A percentile compares a stretch with the other conserved stretches of the same genome.
Conservation (phyloP, 305 asterid species). For the Caryopteris hybrid region DNA sequence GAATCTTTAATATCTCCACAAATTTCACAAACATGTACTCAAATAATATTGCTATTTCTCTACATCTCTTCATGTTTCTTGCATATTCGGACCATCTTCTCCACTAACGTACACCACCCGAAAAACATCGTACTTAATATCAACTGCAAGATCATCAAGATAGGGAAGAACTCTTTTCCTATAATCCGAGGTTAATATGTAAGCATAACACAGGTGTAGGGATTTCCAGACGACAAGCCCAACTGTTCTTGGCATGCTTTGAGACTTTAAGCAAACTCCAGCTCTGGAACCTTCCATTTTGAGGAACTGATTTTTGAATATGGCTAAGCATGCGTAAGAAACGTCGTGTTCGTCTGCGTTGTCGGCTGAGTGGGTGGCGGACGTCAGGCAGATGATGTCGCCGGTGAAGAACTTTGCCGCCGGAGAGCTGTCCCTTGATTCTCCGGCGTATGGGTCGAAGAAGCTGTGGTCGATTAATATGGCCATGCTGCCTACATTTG, state of each 20-base stretch:
- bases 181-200: constrained; percentile 38
- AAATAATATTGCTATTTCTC: too few species aligned
- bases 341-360: not conserved
- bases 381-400: constrained; percentile 41
- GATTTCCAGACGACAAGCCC: constrained; percentile 56
- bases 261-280: constrained; percentile 47
- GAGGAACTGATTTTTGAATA: constrained; percentile 44
- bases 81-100: not conserved
- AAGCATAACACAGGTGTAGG: constrained; percentile 47
- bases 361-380: constrained; percentile 26
- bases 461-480: constrained; percentile 42
- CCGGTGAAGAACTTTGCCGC: constrained; percentile 59
- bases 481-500: constrained; percentile 48
- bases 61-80: too few species aligned
- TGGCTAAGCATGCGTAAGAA: constrained; percentile 40
- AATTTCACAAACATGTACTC: too few species aligned
- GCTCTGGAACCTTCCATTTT: constrained; percentile 52
- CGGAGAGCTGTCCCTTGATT: constrained; percentile 48
- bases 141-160: constrained; percentile 39
- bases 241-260: constrained; percentile 17
- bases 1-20: too few species aligned
- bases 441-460: constrained; percentile 57
- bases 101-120: constrained; percentile 50
- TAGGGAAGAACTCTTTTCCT: constrained; percentile 37
- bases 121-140: constrained; percentile 59